phyloP scores from a whole-genome alignment of 768 basidiomycete species.

The Sporobolomyces roseus region DNA sequence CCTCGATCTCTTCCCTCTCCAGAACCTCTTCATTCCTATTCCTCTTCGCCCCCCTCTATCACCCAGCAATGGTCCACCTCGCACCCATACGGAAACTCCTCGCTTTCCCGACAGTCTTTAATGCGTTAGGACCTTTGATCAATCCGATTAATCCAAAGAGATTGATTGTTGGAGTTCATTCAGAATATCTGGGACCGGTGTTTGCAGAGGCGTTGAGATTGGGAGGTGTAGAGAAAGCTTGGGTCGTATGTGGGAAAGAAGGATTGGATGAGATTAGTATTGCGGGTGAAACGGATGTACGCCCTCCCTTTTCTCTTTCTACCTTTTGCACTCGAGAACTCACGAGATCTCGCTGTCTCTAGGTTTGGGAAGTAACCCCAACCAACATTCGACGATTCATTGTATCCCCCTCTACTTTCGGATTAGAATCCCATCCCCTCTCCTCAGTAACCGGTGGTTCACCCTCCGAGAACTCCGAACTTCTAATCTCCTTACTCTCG shows the following conservation, averaged over 20 bases:
- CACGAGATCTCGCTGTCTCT: background rate
- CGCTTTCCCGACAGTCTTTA: slow-evolving; percentile 95
- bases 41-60: slow-evolving; percentile 90
- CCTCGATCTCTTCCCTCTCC: slow-evolving; percentile 54
- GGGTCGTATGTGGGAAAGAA: slow-evolving; percentile 91
- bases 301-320: slow-evolving; percentile 45
- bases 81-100: slow-evolving; percentile 78
- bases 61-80: slow-evolving; percentile 75
- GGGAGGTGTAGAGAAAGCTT: slow-evolving; percentile 71
- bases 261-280: slow-evolving; percentile 92
- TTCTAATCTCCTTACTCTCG: slow-evolving; percentile 63
- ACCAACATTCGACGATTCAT: slow-evolving; percentile 62
- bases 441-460: slow-evolving; percentile 64
- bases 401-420: slow-evolving; percentile 68
- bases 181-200: slow-evolving; percentile 69
- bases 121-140: slow-evolving; percentile 86
- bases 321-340: background rate
- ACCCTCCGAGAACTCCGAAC: slow-evolving; percentile 75
- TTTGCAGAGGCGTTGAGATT: slow-evolving; percentile 73
- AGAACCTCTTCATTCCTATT: slow-evolving; percentile 74
- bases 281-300: slow-evolving; percentile 78
- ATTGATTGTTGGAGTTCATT: slow-evolving; percentile 88
- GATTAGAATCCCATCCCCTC: slow-evolving; percentile 67
- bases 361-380: slow-evolving; percentile 63
- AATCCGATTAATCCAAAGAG: slow-evolving; percentile 81